Conservation (phyloP, 257 asterid species). For the Agastache rugosa region DNA sequence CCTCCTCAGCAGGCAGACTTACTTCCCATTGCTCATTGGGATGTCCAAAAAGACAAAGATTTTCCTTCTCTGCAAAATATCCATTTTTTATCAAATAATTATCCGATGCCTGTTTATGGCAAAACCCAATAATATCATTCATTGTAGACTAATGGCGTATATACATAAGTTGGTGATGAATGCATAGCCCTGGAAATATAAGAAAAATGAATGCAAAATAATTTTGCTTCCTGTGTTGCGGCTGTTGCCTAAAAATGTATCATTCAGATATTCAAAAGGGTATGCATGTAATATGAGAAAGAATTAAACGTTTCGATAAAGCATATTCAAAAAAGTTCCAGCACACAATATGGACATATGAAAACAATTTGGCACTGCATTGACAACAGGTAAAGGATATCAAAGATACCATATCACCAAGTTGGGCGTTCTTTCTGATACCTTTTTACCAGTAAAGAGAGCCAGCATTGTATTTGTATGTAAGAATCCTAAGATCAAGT, state of each 20-base stretch:
- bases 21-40: constrained; percentile 84
- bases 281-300: not conserved
- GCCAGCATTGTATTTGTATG: not conserved
- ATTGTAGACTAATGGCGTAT: not conserved
- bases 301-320: not conserved
- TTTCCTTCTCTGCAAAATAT: constrained; percentile 67
- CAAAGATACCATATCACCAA: constrained; percentile 5
- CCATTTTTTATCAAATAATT: constrained; percentile 16
- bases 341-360: not conserved
- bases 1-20: constrained; percentile 82
- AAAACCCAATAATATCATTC: constrained; percentile 6
- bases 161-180: not conserved
- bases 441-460: not conserved
- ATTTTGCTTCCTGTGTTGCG: not conserved
- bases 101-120: not conserved
- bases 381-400: constrained; percentile 3
- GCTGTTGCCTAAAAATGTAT: constrained; percentile 8
- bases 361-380: constrained; percentile 16
- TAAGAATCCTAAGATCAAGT: constrained; percentile 1
- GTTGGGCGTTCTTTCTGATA: not conserved
- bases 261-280: constrained; percentile 16
- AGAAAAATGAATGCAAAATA: constrained; percentile 4
- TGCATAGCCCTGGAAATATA: not conserved
- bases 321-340: constrained; percentile 1
- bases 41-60: constrained; percentile 76